Conservation (phyloP, 1,284 basidiomycete genomes). For the Agaricales sp. region DNA sequence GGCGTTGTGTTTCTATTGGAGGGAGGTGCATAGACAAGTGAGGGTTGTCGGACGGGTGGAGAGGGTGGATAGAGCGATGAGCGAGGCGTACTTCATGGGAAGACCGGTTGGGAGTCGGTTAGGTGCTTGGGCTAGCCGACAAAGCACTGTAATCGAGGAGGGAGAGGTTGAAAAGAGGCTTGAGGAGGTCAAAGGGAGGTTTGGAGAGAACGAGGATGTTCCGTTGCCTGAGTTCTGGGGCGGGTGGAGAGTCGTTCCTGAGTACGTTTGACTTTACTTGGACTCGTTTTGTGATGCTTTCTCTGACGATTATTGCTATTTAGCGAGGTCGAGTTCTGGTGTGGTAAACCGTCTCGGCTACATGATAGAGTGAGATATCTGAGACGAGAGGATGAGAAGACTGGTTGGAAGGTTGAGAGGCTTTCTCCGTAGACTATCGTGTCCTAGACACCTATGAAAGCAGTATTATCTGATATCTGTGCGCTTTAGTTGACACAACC, state of each 20-base stretch:
- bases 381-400: neutral
- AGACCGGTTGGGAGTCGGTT: constrained; percentile 80
- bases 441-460: no score
- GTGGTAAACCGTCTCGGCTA: constrained; percentile 2
- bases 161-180: constrained; percentile 59
- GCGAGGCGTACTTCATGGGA: constrained; percentile 75
- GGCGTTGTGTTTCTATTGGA: constrained; percentile 88
- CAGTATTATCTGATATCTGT: no score
- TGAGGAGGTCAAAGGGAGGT: constrained; percentile 48
- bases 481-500: no score
- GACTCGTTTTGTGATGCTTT: constrained; percentile 1
- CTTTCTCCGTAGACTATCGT: constrained; percentile 1
- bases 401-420: constrained; percentile 2
- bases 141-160: constrained; percentile 70
- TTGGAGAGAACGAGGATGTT: constrained; percentile 43
- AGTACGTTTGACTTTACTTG: constrained; percentile 43
- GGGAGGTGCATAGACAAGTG: constrained; percentile 73
- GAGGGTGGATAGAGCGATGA: constrained; percentile 61
- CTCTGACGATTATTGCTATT: constrained; percentile 5
- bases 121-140: constrained; percentile 90
- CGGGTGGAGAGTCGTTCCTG: constrained; percentile 88
- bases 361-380: constrained; percentile 6
- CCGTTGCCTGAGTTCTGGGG: constrained; percentile 93
- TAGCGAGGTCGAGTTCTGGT: constrained; percentile 24
- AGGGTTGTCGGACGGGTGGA: constrained; percentile 83